These are phyloP conservation scores for Cryptomeria japonica DNA, from an alignment of 75 land plant species.

Conservation along the genomic window DNA sequence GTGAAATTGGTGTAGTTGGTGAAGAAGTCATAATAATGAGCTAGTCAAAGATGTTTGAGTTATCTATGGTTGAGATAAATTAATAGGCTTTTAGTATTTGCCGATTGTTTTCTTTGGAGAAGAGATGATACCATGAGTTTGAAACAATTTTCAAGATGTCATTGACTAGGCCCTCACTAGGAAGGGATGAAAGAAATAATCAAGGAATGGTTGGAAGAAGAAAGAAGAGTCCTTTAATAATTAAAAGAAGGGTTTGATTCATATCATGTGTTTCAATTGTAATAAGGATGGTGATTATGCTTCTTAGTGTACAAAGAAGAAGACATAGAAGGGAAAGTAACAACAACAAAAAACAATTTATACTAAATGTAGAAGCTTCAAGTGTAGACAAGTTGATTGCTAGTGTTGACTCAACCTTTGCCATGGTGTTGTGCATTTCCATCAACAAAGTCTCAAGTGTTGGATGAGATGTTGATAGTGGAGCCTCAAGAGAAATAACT, in stretches of 20 bases:
- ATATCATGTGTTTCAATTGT: neutral
- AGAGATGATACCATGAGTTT: neutral
- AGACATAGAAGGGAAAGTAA: neutral
- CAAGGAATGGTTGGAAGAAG: neutral
- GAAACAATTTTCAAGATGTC: neutral
- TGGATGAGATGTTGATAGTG: neutral
- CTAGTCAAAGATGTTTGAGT: too few species aligned
- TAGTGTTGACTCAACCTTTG: neutral
- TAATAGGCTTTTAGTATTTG: neutral
- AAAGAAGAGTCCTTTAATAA: neutral
- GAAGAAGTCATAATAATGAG: too few species aligned
- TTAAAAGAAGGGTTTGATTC: neutral
- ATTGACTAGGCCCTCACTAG: neutral
- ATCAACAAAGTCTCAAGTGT: neutral
- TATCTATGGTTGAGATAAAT: too few species aligned
- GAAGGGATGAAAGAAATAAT: neutral
- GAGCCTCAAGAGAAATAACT: neutral
- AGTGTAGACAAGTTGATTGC: neutral
- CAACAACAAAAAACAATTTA: neutral
- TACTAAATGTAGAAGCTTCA: neutral
- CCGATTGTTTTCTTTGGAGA: neutral
- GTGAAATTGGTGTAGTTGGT: too few species aligned
- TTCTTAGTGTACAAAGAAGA: neutral
- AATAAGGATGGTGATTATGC: neutral
- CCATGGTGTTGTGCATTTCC: neutral